These are phyloP conservation scores for Trichosporon inkin DNA, from an alignment of 1,284 basidiomycete genomes.

Conservation along the genomic window DNA sequence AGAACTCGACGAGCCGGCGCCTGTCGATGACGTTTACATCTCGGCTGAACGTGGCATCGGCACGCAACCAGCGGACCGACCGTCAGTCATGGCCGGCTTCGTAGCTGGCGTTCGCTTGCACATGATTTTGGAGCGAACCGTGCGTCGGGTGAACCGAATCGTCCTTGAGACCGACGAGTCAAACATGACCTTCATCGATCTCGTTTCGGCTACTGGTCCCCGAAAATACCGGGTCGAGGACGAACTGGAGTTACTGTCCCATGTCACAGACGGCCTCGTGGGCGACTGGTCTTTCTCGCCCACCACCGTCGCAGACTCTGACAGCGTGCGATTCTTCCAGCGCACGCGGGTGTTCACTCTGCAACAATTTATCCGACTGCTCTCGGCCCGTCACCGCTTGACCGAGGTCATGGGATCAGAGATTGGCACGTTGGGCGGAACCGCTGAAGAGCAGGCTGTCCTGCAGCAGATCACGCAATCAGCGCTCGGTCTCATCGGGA, in stretches of 20 bases:
- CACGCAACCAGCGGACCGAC: slow-evolving; percentile 30
- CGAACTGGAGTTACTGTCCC: slow-evolving; percentile 30
- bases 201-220: slow-evolving; percentile 19
- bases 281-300: slow-evolving; percentile 37
- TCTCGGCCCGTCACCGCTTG: slow-evolving; percentile 32
- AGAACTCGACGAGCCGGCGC: slow-evolving; percentile 30
- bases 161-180: slow-evolving; percentile 14
- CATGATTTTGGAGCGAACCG: slow-evolving; percentile 33
- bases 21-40: slow-evolving; percentile 37
- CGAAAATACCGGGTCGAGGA: slow-evolving; percentile 22
- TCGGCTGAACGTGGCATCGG: slow-evolving; percentile 31
- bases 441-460: slow-evolving; percentile 22
- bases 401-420: slow-evolving; percentile 24
- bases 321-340: slow-evolving; percentile 38
- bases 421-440: slow-evolving; percentile 1
- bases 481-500: slow-evolving; percentile 35
- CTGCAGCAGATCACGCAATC: slow-evolving; percentile 33
- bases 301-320: slow-evolving; percentile 31
- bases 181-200: slow-evolving; percentile 21
- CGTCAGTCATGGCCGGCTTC: slow-evolving; percentile 37
- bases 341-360: slow-evolving; percentile 34
- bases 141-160: slow-evolving; percentile 30
- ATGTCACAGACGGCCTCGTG: slow-evolving; percentile 30
- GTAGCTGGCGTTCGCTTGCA: slow-evolving; percentile 33
- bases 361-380: slow-evolving; percentile 33